Evolutionary conservation across 2,329 filamentous ascomycete species (phyloP), one percentile per base, ranked within the genome.

Genomic region (Lachnellula arida): DNA sequence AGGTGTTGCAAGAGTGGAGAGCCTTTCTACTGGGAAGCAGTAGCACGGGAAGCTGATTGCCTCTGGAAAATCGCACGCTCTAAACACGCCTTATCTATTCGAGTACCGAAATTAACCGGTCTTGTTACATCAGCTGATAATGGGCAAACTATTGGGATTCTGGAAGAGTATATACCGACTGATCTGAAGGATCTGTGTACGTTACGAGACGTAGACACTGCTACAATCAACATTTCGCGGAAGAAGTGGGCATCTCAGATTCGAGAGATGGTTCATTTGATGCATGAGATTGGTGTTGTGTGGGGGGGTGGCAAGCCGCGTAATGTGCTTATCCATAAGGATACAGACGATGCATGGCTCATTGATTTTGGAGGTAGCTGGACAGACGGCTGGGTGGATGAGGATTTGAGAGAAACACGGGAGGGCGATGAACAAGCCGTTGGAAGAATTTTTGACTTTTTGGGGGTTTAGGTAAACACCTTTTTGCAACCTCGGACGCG

Each of bases 251-350:
- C 53, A n/a, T 23, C 40, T 14, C 60, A 62, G 55, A 57, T 64
- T 53, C 35, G 40, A 28, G 32, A 46, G 22, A 52, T 51, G n/a
- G 35, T 65, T 42, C 35, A 51, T 37, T 42, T 49, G 25, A 51
- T 66, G 42, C 63, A 65, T 54, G 50, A 54, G 37, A 50, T 57
- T 49, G 59, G 50, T 14, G 54, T 66, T 5, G 44, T 62, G 15
- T 66, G 61, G 64, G 59, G 63, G n/a, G 61, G 66, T 58, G 63
- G 55, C n/a, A 65, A 65, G 51, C 35, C 59, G n/a, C 54, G 58
- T 14, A 66, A 65, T 51, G 55, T 64, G 25, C 57, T 66, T 46
- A 51, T 66, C 49, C 48, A 59, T 43, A 40, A 32, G 22, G 46
- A 57, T 15, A 59, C 42, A 8, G 53, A 63, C 49, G 50, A 62